A percentile compares a stretch with the other conserved stretches of the same genome.
Conservation (phyloP, 1,139 yeast genomes). For the Yamadazyma conglobata region DNA sequence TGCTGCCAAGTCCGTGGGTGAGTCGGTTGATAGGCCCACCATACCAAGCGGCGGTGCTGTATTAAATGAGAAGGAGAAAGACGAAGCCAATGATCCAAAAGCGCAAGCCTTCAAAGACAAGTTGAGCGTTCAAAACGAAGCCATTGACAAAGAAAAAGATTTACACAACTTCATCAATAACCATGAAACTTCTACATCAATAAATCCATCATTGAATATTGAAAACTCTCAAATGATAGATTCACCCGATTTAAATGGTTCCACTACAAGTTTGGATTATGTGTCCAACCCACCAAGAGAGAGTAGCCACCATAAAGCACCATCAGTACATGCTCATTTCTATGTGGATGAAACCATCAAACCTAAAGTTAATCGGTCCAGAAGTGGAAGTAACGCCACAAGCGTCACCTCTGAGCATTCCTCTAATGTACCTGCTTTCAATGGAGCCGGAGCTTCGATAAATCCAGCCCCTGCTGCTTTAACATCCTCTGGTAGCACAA, state of each 20-base stretch:
- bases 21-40: slow-evolving; percentile 26
- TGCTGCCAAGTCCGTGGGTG: slow-evolving; percentile 1
- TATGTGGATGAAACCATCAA: slow-evolving; percentile 68
- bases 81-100: slow-evolving; percentile 7
- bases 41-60: slow-evolving; percentile 53
- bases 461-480: too few relatives aligned
- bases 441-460: slow-evolving; percentile 9
- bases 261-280: slow-evolving; percentile 27
- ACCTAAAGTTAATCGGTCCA: slow-evolving; percentile 38
- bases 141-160: slow-evolving; percentile 11
- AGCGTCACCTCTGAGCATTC: slow-evolving; percentile 16
- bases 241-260: slow-evolving; percentile 16
- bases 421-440: too few relatives aligned
- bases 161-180: slow-evolving; percentile 10
- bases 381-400: slow-evolving; percentile 34
- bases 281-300: slow-evolving; percentile 30
- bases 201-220: slow-evolving; percentile 5
- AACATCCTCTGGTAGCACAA: slow-evolving; percentile 1
- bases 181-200: neutral
- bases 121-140: slow-evolving; percentile 9
- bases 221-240: slow-evolving; percentile 4
- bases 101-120: slow-evolving; percentile 9
- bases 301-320: slow-evolving; percentile 47
- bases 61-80: slow-evolving; percentile 24
- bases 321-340: slow-evolving; percentile 79